Evolutionary conservation across 192 early-diverging fungal genomes (phyloP), one percentile per base, ranked within the genome.

Genomic region (Umbelopsis sp.): DNA sequence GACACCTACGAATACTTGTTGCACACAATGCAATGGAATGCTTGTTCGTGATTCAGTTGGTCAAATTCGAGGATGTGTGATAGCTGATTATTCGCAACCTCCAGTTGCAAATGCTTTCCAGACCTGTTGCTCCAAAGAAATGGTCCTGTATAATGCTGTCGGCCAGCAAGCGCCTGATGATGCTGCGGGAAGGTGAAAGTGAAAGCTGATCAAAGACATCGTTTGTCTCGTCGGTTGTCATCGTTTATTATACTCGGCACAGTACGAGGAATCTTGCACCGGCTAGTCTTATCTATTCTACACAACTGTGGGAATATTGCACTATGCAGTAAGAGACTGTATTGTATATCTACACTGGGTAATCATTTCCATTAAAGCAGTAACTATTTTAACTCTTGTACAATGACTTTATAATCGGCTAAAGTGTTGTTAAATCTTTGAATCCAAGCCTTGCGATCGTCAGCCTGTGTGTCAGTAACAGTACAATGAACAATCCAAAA

Each of bases 401-500:
- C 17, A 3, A 17, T 34, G 26, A 2, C 31, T 20, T 36, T 62
- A n/a, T 62, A 62, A 34, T 22, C 26, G 24, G 20, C 17, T n/a
- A 62, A 34, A 20, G 29, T 62, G 7, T 34, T 26, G 3, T 20
- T 62, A 34, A 62, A 62, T 6, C 56, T 22, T 32, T 62, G 29
- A 11, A 62, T 1, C 56, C 56, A 62, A 10, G 20, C 56, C 26
- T 62, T 62, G 56, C 56, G 56, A 32, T 62, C 56, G 7, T 62
- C 56, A 2, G 56, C 31, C 34, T 62, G 56, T 6, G 56, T 62
- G 14, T 62, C 56, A 2, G 56, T 62, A 20, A 62, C 56, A 0
- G 56, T 62, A 31, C 56, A 62, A 62, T 62, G 56, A 20, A 32
- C 31, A 14, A 62, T 32, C 56, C 56, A 62, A 16, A 32, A 62